These are phyloP conservation scores for Wallemia hederae DNA, from an alignment of 1,284 basidiomycete genomes.

Conservation along the genomic window DNA sequence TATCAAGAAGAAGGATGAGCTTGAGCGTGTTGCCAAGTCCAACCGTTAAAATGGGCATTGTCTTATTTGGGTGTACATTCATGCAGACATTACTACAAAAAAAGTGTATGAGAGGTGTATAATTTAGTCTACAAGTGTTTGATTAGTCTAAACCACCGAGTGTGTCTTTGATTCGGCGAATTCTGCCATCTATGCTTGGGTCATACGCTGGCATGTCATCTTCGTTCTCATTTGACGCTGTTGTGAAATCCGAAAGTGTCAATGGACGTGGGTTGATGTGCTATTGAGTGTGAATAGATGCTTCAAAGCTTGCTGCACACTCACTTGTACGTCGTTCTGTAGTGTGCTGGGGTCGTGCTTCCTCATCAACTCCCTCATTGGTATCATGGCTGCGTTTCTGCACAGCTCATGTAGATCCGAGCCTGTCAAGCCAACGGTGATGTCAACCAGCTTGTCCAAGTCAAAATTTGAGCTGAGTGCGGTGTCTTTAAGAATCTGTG, in stretches of 20 bases:
- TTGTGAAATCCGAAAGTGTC: not conserved
- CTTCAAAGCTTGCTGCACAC: not conserved
- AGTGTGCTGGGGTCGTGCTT: slow-evolving; percentile 9
- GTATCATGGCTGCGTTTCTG: slow-evolving; percentile 67
- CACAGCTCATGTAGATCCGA: slow-evolving; percentile 88
- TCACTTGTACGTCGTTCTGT: not conserved
- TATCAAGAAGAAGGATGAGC: slow-evolving; percentile 78
- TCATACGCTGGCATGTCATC: not conserved
- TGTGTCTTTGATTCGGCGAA: not conserved
- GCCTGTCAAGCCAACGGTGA: slow-evolving; percentile 54
- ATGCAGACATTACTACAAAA: not conserved
- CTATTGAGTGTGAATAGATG: not conserved
- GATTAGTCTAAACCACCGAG: not conserved
- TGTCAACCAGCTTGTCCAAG: slow-evolving; percentile 33
- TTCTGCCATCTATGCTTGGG: not conserved
- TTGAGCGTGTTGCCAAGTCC: slow-evolving; percentile 98
- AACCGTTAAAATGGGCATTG: slow-evolving; percentile 42
- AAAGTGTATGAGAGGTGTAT: not conserved
- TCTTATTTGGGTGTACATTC: not conserved
- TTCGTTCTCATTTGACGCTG: not conserved
- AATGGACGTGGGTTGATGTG: not conserved
- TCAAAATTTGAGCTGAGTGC: slow-evolving; percentile 35
- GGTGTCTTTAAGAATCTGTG: slow-evolving; percentile 55
- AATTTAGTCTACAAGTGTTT: not conserved
- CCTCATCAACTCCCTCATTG: slow-evolving; percentile 59